Evolutionary conservation across 306 rosid species (phyloP), one percentile per base, ranked within the genome.

Genomic region (Citrullus colocynthis): DNA sequence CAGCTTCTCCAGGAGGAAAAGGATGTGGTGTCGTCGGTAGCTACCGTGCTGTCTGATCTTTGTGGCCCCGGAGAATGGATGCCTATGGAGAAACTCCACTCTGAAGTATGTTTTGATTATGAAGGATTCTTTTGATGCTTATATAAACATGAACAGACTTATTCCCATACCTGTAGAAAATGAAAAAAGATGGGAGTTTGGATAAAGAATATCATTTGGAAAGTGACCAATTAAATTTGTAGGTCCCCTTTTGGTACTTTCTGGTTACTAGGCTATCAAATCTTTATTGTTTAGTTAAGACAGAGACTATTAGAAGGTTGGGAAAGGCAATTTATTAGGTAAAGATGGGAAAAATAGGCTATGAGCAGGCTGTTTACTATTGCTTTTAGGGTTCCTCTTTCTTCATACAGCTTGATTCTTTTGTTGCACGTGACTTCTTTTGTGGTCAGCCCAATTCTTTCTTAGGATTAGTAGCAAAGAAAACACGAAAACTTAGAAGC

Each of bases 51-150:
- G 18, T 95, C 99, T 64, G 99, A 95, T 81, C 89, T 95, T 58
- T 95, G 99, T 76, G 99, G 99, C 79, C 99, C 99, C 6, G 99
- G 99, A 74, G 99, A 95, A 66, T 95, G 99, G 99, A 95, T 95
- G 99, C 93, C 97, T 30, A 89, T 92, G 99, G 99, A 95, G 88
- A 95, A 88, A 82, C 97, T 95, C 85, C 99, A 95, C 64, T 20
- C 89, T 0, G 92, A 90, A 97, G 99, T 95, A 77, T 85, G 92
- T 87, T 71, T 84, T 80, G 32, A 11, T 74, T 75, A 2, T 39
- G 65, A 75, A 75, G 54, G 65, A 30, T 21, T 41, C 36, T 71
- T 42, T 71, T 75, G 65, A 36, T 56, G 1, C 75, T 70, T 70
- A 20, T 44, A 11, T 70, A 21, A 44, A 24, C 11, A 69, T 69